phyloP scores from a whole-genome alignment of 331 rosid genomes.

The Malus hybrid region DNA sequence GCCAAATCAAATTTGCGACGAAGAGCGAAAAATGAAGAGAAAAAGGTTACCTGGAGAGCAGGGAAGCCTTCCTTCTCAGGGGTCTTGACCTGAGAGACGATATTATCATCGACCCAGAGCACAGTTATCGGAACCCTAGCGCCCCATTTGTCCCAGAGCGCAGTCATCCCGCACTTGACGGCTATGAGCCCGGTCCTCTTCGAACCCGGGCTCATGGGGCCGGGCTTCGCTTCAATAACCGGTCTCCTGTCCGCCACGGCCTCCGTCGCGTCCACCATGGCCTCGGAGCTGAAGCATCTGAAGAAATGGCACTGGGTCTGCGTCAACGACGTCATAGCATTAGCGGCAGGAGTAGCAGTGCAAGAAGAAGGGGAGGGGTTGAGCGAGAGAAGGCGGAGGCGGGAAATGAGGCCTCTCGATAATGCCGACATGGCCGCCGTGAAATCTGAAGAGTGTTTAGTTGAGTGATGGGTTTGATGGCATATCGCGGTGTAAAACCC shows the following conservation, averaged over 20 bases:
- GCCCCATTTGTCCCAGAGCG: conserved; percentile 97
- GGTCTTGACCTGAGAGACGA: conserved; percentile 88
- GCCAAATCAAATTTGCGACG: background rate
- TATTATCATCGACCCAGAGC: conserved; percentile 92
- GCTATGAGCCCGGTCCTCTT: conserved; percentile 80
- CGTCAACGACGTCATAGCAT: conserved; percentile 7
- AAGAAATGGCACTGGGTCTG: conserved; percentile 4
- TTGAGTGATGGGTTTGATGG: background rate
- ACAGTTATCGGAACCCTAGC: conserved; percentile 73
- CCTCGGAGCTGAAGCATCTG: conserved; percentile 39
- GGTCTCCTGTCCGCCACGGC: conserved; percentile 5
- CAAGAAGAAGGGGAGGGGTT: background rate
- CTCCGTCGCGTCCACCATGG: conserved; percentile 24
- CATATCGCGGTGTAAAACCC: background rate
- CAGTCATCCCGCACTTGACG: conserved; percentile 91
- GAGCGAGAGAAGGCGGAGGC: conserved; percentile 33
- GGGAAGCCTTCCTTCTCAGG: conserved; percentile 62
- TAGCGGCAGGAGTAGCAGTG: background rate
- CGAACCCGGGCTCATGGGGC: conserved; percentile 49
- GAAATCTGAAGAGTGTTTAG: background rate
- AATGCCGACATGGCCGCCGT: conserved; percentile 51
- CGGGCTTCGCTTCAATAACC: conserved; percentile 43
- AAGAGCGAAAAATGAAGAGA: background rate
- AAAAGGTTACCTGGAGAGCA: conserved; percentile 61
- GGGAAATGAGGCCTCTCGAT: conserved; percentile 45